Percentiles rank a stretch among this genome's conserved stretches.
These are phyloP conservation scores for Phylloporus sp. DNA, from an alignment of 1,284 basidiomycete species.

Conservation along the genomic window DNA sequence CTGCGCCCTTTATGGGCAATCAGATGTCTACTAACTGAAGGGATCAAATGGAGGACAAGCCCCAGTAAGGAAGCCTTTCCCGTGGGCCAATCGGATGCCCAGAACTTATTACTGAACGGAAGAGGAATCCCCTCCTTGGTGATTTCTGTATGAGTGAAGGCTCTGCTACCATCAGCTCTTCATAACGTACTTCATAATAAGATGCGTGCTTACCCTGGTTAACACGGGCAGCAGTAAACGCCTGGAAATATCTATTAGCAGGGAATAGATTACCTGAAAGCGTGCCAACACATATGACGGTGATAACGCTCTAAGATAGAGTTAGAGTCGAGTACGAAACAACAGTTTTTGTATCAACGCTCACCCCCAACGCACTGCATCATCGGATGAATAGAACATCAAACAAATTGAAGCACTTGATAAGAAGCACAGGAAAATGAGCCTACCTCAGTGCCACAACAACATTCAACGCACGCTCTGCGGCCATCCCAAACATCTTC, in stretches of 20 bases:
- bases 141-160: slow-evolving; percentile 33
- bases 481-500: slow-evolving; percentile 54
- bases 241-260: slow-evolving; percentile 27
- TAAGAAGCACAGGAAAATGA: background rate
- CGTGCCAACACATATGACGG: slow-evolving; percentile 27
- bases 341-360: slow-evolving; percentile 5
- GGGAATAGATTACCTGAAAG: background rate
- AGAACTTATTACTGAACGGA: slow-evolving; percentile 43
- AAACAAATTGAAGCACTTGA: background rate
- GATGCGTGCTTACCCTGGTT: slow-evolving; percentile 44
- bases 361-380: slow-evolving; percentile 34
- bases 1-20: background rate
- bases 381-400: background rate
- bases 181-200: too few relatives aligned
- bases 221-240: slow-evolving; percentile 49
- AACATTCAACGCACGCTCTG: slow-evolving; percentile 51
- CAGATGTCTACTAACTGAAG: slow-evolving; percentile 26
- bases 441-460: slow-evolving; percentile 55
- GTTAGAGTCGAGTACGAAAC: background rate
- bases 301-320: slow-evolving; percentile 38
- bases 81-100: slow-evolving; percentile 46
- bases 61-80: slow-evolving; percentile 45
- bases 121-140: slow-evolving; percentile 48
- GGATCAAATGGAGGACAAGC: slow-evolving; percentile 41
- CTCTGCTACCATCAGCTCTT: background rate